Evolutionary conservation across 1,284 basidiomycete genomes (phyloP).

Genomic region (Earliella scabrosa): DNA sequence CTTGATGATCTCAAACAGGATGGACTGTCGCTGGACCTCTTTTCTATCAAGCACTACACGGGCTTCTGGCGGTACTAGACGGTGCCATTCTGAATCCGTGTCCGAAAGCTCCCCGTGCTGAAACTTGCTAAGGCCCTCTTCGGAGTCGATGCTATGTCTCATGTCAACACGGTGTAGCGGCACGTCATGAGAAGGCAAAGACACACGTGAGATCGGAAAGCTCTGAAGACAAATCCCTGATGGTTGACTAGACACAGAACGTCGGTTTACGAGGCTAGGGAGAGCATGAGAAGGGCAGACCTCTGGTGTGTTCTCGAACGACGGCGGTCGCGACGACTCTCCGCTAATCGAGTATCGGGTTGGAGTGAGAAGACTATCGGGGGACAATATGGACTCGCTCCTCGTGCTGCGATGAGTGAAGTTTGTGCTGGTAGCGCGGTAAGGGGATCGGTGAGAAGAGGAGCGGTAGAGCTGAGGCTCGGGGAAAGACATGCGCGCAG

Average conservation of each 20-base stretch:
- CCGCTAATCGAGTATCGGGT: slow-evolving; percentile 14
- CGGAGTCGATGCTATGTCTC: slow-evolving; percentile 54
- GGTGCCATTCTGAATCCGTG: slow-evolving; percentile 77
- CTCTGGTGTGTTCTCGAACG: slow-evolving; percentile 36
- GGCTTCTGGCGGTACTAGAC: slow-evolving; percentile 69
- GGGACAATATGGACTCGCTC: slow-evolving; percentile 41
- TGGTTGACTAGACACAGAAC: slow-evolving; percentile 25
- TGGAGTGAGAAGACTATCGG: slow-evolving; percentile 16
- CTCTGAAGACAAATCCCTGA: slow-evolving; percentile 46
- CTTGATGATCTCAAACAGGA: slow-evolving; percentile 83
- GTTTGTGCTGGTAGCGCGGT: slow-evolving; percentile 29
- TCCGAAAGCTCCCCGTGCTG: slow-evolving; percentile 64
- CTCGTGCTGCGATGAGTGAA: slow-evolving; percentile 43
- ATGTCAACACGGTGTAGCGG: slow-evolving; percentile 22
- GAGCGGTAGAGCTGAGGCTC: slow-evolving; percentile 58
- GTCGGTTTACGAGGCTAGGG: slow-evolving; percentile 4
- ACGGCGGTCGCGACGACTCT: slow-evolving; percentile 34
- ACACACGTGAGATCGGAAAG: slow-evolving; percentile 61
- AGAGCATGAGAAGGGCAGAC: slow-evolving; percentile 21
- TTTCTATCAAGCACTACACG: slow-evolving; percentile 68
- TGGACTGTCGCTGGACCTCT: slow-evolving; percentile 80
- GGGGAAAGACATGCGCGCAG: slow-evolving; percentile 45
- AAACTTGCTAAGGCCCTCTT: slow-evolving; percentile 66
- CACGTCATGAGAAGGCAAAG: slow-evolving; percentile 4
- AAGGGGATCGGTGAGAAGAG: slow-evolving; percentile 44